Base-by-base conservation (phyloP, 805 yeast genomes). In the Hanseniaspora lindneri region DNA sequence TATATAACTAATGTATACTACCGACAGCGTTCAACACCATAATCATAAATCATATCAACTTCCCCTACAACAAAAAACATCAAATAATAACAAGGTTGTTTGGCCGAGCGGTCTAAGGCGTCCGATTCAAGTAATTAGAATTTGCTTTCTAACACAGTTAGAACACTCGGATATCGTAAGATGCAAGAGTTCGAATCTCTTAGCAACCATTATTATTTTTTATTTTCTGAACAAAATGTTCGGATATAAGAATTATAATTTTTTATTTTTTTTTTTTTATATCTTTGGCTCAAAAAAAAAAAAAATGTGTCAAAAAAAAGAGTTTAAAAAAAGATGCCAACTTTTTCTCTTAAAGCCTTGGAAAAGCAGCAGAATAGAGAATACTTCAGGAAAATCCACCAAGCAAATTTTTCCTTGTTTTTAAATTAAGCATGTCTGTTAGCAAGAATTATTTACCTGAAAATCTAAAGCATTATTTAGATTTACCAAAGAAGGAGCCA, bases 401-500 rank as follows among this genome's bases (percentile, higher is more conserved):
- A 27, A 27, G 29, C 11, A 11, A 27, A 8, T 27, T 27, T 27
- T 27, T 27, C 11, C 11, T 27, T 27, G 8, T 27, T 27, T 9
- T 27, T 27, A 27, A 27, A 8, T 27, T 27, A 9, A 27, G 8
- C 29, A 49, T 37, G 44, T 29, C 46, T 17, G 6, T 32, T 16
- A 25, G 19, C 14, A 48, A 21, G 20, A 48, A 48, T 21, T 48
- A 30, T 17, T 36, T 48, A 20, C 48, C 51, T 8, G 35, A 37
- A 29, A 28, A 43, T 20, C 13, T 49, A 8, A 42, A 42, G 9
- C 46, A 49, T 16, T 49, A 42, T 25, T 37, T 41, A 20, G 44
- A 42, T 14, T 7, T 42, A 9, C 41, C 43, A 17, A 49, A 24
- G 14, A 37, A 35, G 25, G 95, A 87, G 62, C 81, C 82, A 21